phyloP scores from a whole-genome alignment of 2,329 filamentous ascomycete genomes.

The Sarocladium oryzae region DNA sequence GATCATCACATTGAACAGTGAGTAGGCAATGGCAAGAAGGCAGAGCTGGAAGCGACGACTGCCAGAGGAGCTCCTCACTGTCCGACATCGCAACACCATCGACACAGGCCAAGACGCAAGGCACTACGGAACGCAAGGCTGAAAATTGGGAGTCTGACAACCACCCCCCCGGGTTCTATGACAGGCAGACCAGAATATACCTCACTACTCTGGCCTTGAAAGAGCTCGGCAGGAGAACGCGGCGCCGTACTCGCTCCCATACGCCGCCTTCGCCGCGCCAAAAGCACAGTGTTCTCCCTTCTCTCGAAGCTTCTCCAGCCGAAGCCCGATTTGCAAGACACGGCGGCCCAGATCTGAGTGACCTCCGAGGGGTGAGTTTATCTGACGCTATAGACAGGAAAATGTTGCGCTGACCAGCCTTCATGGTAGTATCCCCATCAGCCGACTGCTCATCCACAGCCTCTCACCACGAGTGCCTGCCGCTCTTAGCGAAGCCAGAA shows the following conservation, averaged over 20 bases:
- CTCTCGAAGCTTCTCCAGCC: too few relatives aligned
- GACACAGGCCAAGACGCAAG: not conserved
- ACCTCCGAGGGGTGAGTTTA: constrained; percentile 17
- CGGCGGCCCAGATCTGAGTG: constrained; percentile 19
- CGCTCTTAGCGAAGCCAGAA: constrained; percentile 12
- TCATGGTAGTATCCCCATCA: not conserved
- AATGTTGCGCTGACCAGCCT: too few relatives aligned
- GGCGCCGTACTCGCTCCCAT: not conserved
- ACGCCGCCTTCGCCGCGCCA: not conserved
- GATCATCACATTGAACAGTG: too few relatives aligned
- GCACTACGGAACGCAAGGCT: not conserved
- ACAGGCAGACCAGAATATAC: not conserved
- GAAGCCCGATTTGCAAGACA: constrained; percentile 18
- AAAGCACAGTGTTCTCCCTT: too few relatives aligned
- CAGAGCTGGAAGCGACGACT: too few relatives aligned
- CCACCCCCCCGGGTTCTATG: not conserved
- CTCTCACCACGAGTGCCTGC: constrained; percentile 12
- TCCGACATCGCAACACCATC: not conserved
- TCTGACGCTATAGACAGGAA: too few relatives aligned
- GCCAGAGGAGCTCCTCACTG: too few relatives aligned
- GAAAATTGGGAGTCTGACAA: not conserved
- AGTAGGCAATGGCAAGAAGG: too few relatives aligned
- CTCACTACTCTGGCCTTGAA: not conserved
- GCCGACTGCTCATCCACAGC: not conserved
- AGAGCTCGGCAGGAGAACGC: not conserved